phyloP scores from a whole-genome alignment of 257 asterid genomes.

The Leptodermis oblonga region DNA sequence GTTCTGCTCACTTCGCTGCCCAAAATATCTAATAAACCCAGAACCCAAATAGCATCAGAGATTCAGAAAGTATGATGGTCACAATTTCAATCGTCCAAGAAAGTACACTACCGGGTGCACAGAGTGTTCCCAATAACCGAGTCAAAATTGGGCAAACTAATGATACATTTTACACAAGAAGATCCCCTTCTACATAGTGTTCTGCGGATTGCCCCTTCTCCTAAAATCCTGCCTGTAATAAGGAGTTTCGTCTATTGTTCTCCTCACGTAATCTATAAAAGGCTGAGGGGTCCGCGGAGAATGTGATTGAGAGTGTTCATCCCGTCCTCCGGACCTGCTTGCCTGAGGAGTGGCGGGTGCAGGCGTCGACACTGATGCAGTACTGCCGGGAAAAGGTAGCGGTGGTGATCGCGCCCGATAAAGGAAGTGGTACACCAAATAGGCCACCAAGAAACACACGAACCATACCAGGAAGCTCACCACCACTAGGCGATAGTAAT shows the following conservation, averaged over 20 bases:
- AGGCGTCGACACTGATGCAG: conserved; percentile 28
- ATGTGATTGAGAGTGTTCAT: conserved; percentile 34
- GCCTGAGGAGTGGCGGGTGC: conserved; percentile 63
- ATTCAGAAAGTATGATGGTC: neutral
- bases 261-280: conserved; percentile 72
- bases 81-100: neutral
- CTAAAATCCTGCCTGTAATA: conserved; percentile 68
- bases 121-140: neutral
- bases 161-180: neutral
- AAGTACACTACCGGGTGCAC: neutral
- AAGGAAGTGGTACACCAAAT: conserved; percentile 33
- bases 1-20: neutral
- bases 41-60: too few species aligned
- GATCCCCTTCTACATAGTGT: conserved; percentile 29
- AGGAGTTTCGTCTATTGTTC: conserved; percentile 90
- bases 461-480: conserved; percentile 14
- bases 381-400: conserved; percentile 16
- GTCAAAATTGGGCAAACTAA: neutral
- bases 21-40: neutral
- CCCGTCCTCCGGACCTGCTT: conserved; percentile 33
- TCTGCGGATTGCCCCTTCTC: conserved; percentile 75
- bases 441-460: conserved; percentile 23
- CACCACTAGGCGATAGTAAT: neutral
- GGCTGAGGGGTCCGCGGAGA: conserved; percentile 94
- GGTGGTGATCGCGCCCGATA: conserved; percentile 31